A percentile compares a stretch with the other conserved stretches of the same genome.
These are phyloP conservation scores for Pecoramyces ruminantium DNA, from an alignment of 192 early-diverging fungal species.

Conservation along the genomic window DNA sequence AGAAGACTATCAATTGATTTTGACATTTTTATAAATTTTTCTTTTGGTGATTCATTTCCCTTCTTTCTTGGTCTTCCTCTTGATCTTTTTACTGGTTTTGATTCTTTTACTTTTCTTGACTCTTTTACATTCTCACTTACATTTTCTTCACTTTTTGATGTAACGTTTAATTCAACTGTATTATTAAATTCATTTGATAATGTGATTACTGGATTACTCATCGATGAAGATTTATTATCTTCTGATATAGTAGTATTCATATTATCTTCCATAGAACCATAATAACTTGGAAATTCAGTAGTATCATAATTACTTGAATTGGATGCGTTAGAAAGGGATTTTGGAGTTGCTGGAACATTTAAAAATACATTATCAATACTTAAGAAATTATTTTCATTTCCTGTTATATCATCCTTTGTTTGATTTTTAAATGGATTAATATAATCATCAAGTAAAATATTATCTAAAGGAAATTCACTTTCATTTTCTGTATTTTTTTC, in stretches of 20 bases:
- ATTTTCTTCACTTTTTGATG: no score
- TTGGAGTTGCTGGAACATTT: neutral
- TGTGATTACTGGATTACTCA: no score
- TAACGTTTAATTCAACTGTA: no score
- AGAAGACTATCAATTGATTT: neutral
- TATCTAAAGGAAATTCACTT: neutral
- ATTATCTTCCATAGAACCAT: neutral
- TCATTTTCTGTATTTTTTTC: neutral
- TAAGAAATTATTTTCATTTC: neutral
- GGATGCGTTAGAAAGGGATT: neutral
- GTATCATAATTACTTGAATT: neutral
- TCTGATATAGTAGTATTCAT: no score
- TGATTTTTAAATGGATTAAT: no score
- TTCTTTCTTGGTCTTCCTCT: neutral
- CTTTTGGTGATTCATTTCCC: neutral
- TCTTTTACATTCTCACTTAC: no score
- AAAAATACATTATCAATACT: neutral
- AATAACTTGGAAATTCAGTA: neutral
- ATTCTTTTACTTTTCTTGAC: no score
- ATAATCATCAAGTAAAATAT: neutral
- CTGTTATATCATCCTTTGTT: neutral
- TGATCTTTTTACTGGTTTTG: neutral
- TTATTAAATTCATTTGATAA: no score
- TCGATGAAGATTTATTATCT: no score
- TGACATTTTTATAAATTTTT: neutral